Base-by-base conservation (phyloP, 306 rosid species). In the Pachyrhizus erosus region DNA sequence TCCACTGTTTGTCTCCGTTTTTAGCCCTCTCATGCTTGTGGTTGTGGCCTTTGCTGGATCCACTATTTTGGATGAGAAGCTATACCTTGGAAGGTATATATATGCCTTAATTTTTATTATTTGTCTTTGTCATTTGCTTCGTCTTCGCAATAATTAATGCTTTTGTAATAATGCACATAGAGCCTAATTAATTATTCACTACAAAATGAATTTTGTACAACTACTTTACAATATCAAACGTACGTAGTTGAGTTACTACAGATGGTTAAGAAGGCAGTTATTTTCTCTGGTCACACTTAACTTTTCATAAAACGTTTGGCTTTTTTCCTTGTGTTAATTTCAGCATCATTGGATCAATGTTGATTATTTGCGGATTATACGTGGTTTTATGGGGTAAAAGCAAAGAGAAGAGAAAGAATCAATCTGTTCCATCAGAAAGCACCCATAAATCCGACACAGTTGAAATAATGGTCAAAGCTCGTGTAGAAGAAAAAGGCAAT, bases 321-420 rank as follows among this genome's bases (percentile, higher is more conserved):
- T 17, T 46, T 12, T 13, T n/a, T n/a, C 14, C 1, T 33, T 33
- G 0, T 34, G 60, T 31, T 29, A 27, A 33, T 75, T 66, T 66
- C 77, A 85, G 88, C 69, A 20, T 89, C 13, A 54, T 89, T 24
- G 92, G 89, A 70, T 85, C 82, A 2, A 1, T 71, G 42, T 21
- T 84, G 71, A 83, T 87, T 15, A 86, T 89, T 21, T 75, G 84
- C 4, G 90, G 92, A 2, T 79, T 89, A 27, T 89, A 89, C 33
- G 11, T 23, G 21, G 88, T 89, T 40, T 9, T 87, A 27, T 87
- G 92, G 92, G 89, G 88, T 0, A 89, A 89, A 70, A 23, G 79
- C 80, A 85, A 84, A 62, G 92, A 89, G 65, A 78, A 42, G 81
- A 77, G 2, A 74, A 85, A 31, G 33, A 82, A 7, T 23, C 70